These are phyloP conservation scores for Aspergillus sp. DNA, from an alignment of 2,329 filamentous ascomycete species.

Conservation along the genomic window DNA sequence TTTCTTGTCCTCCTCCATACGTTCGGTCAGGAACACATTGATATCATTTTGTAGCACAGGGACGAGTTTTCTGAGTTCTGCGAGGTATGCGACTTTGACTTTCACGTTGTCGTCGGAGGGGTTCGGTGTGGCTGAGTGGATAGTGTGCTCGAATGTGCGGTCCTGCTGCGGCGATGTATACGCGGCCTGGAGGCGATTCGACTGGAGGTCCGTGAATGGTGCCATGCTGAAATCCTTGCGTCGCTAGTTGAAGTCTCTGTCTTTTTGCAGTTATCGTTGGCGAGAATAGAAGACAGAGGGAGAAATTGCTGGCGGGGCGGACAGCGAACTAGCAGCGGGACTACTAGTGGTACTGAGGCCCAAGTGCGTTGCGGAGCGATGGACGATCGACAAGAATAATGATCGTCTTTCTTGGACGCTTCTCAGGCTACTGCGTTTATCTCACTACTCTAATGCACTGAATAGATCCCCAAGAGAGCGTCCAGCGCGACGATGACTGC, in stretches of 20 bases:
- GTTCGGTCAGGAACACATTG: constrained; percentile 60
- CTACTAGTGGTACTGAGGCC: neutral
- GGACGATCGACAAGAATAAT: constrained; percentile 8
- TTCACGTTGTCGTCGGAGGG: constrained; percentile 22
- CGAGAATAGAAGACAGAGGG: neutral
- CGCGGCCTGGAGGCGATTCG: constrained; percentile 23
- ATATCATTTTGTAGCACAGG: constrained; percentile 56
- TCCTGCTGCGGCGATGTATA: constrained; percentile 30
- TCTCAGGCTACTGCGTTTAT: constrained; percentile 5
- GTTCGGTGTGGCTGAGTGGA: constrained; percentile 23
- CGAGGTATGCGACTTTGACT: constrained; percentile 55
- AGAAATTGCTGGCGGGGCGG: constrained; percentile 10
- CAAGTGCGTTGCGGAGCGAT: constrained; percentile 9
- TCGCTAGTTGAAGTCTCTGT: neutral
- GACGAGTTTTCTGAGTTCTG: constrained; percentile 50
- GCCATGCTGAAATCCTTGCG: neutral
- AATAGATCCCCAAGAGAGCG: neutral
- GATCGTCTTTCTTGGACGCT: neutral
- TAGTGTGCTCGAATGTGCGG: constrained; percentile 34
- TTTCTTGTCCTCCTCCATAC: constrained; percentile 62
- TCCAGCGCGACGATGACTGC: neutral
- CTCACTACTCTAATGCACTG: neutral
- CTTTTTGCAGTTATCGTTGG: too few relatives aligned
- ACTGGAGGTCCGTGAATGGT: neutral
- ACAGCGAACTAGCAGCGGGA: constrained; percentile 9